phyloP scores from a whole-genome alignment of 805 yeast genomes.

The Wickerhamomyces ciferrii region DNA sequence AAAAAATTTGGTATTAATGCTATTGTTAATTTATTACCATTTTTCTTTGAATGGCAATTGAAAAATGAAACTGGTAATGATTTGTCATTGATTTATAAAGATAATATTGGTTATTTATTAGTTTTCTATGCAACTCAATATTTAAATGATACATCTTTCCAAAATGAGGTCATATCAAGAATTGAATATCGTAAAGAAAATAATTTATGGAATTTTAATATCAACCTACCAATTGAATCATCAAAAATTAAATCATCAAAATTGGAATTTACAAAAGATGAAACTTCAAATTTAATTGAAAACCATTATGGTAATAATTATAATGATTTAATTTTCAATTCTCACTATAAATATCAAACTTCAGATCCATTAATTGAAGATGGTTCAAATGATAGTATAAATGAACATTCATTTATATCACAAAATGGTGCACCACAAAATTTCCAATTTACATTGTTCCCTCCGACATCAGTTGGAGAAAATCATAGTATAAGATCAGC shows the following conservation, averaged over 20 bases:
- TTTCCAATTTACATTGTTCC: conserved; percentile 12
- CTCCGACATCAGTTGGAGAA: conserved; percentile 14
- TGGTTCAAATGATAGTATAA: conserved; percentile 3
- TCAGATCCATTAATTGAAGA: background rate
- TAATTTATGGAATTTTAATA: conserved; percentile 11
- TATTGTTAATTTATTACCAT: conserved; percentile 38
- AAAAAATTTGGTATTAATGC: conserved; percentile 41
- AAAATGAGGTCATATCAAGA: conserved; percentile 10
- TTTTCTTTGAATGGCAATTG: conserved; percentile 39
- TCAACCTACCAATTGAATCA: conserved; percentile 7
- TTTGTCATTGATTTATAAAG: conserved; percentile 4
- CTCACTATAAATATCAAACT: conserved; percentile 17
- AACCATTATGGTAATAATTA: conserved; percentile 6
- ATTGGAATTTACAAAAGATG: conserved; percentile 8
- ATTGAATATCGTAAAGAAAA: conserved; percentile 16
- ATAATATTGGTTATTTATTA: conserved; percentile 16
- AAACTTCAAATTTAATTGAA: conserved; percentile 3
- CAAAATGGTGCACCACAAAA: conserved; percentile 6
- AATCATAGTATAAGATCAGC: conserved; percentile 18
- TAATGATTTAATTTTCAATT: conserved; percentile 12
- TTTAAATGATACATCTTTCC: conserved; percentile 6
- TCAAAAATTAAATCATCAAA: conserved; percentile 3
- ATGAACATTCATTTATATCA: conserved; percentile 13
- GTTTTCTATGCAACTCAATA: conserved; percentile 9
- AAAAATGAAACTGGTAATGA: background rate